phyloP scores from a whole-genome alignment of 75 land plant genomes.

The Gnetum montanum region DNA sequence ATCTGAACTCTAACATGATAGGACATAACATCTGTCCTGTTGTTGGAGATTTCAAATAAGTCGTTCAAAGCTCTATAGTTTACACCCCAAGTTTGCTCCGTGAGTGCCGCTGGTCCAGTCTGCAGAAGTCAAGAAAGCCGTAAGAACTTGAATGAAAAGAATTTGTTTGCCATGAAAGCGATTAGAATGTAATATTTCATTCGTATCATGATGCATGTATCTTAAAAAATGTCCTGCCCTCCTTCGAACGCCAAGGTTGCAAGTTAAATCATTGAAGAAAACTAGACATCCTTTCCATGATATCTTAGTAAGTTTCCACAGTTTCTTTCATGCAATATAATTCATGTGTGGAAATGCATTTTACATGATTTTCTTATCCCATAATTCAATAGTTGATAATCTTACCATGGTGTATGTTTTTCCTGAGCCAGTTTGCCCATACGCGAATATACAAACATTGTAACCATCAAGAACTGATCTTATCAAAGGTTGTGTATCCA shows the following conservation, averaged over 20 bases:
- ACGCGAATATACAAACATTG: slow-evolving; percentile 72
- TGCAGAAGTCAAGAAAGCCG: slow-evolving; percentile 17
- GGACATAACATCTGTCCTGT: slow-evolving; percentile 17
- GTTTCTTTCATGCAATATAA: too few species aligned
- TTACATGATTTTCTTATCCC: too few species aligned
- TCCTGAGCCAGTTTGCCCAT: slow-evolving; percentile 71
- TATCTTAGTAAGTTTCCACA: too few species aligned
- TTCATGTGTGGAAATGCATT: too few species aligned
- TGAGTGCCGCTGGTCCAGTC: slow-evolving; percentile 46
- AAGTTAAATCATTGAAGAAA: background rate
- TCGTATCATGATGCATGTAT: background rate
- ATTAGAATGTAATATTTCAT: background rate
- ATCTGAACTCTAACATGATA: slow-evolving; percentile 56
- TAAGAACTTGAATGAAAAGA: background rate
- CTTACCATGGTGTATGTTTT: slow-evolving; percentile 70
- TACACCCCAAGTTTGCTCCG: slow-evolving; percentile 52
- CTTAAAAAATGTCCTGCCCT: background rate
- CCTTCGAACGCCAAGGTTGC: background rate
- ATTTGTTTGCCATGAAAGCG: background rate
- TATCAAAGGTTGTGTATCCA: slow-evolving; percentile 57
- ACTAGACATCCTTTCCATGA: background rate
- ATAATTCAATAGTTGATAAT: too few species aligned
- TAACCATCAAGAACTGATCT: slow-evolving; percentile 65
- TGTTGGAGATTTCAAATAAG: slow-evolving; percentile 39
- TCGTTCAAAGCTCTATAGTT: slow-evolving; percentile 59